Evolutionary conservation across 176 grass and related monocot genomes (phyloP), one percentile per base, ranked within the genome.

Genomic region (Hsuehochloa calcarea): DNA sequence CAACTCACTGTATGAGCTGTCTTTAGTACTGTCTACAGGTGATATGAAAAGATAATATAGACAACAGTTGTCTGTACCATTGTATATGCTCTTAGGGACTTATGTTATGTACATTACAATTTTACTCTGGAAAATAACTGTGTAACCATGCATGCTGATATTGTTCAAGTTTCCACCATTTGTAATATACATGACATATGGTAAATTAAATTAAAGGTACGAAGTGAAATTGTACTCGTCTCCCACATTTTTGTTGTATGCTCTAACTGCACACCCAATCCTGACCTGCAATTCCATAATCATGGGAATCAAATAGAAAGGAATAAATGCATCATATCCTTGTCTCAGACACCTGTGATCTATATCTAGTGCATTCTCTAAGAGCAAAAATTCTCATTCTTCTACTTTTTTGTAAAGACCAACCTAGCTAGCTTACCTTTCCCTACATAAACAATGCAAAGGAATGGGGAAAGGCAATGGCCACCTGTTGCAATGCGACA

Each of bases 341-440:
- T 25, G 50, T 45, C 25, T 54, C 47, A 54, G 15, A 52, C 72
- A 74, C 34, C 12, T 74, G 27, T 56, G 16, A 55, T 54, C 72
- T 38, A 37, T n/a, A 29, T 22, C 46, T 14, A 75, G 50, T n/a
- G 50, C 19, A 58, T 74, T 49, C 47, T 5, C 47, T 75, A 39
- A 23, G 29, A 38, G 31, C 19, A 37, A 75, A 75, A 55, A 22
- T 75, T 75, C 31, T 56, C 39, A 45, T 82, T 71, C 46, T 55
- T 56, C 47, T 25, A 10, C 61, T 80, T 80, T 80, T 80, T 79
- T 14, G 5, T 70, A 82, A 55, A 70, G 12, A 51, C 64, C 5
- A 39, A 46, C 12, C 79, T 43, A 70, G 12, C 68, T 46, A 26
- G 22, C 41, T 15, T 71, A 26, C n/a, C 23, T 71, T 82, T 39